These are phyloP conservation scores for Sphaerobolus stellatus DNA, from an alignment of 1,284 basidiomycete genomes.

Conservation along the genomic window DNA sequence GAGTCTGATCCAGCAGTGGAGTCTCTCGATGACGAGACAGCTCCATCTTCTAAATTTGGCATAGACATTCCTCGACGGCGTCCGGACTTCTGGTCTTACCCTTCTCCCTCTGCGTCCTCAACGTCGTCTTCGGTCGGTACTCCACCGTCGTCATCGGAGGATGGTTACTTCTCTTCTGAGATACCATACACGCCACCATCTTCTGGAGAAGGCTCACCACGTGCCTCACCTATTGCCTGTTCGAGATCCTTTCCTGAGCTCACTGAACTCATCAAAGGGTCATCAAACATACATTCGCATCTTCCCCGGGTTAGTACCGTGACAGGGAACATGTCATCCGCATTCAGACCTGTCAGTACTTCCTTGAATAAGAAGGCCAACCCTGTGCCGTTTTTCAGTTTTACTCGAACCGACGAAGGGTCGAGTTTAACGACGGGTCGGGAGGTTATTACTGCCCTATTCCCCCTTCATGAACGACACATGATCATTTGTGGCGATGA, in stretches of 20 bases:
- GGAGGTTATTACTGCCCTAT: slow-evolving; percentile 58
- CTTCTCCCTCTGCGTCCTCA: slow-evolving; percentile 25
- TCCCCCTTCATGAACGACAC: slow-evolving; percentile 64
- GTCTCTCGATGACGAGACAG: background rate
- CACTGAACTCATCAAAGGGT: background rate
- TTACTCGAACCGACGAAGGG: slow-evolving; percentile 73
- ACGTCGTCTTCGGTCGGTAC: slow-evolving; percentile 28
- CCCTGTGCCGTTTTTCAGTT: slow-evolving; percentile 62
- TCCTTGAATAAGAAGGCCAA: background rate
- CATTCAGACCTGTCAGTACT: too few species aligned
- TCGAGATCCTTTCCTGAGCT: slow-evolving; percentile 21
- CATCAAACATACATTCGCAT: background rate
- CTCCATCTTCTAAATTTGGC: background rate
- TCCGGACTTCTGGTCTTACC: slow-evolving; percentile 4
- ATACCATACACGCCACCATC: slow-evolving; percentile 47
- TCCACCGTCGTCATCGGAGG: slow-evolving; percentile 30
- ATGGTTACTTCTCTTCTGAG: slow-evolving; percentile 24
- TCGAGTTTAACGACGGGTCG: slow-evolving; percentile 69
- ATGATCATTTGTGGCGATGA: slow-evolving; percentile 73
- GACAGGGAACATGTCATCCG: background rate
- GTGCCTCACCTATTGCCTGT: slow-evolving; percentile 31
- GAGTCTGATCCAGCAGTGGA: background rate
- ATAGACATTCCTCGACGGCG: background rate
- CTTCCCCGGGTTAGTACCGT: slow-evolving; percentile 15
- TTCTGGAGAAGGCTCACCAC: slow-evolving; percentile 26